These are phyloP conservation scores for Skeletonema grethae DNA, from an alignment of 108 stramenopile genomes.

Conservation along the genomic window DNA sequence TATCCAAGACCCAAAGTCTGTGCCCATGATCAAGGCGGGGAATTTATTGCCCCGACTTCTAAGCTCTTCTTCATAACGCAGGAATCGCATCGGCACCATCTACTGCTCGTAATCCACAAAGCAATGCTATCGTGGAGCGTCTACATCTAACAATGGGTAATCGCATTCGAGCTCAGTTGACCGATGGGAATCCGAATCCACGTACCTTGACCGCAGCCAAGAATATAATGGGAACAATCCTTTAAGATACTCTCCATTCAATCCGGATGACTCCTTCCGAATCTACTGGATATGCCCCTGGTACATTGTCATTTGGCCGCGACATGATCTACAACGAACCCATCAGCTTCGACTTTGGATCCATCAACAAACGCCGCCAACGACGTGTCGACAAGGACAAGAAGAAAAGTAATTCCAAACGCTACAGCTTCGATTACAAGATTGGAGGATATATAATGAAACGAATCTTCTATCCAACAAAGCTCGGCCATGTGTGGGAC, in stretches of 20 bases:
- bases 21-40: conserved; percentile 49
- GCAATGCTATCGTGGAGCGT: conserved; percentile 48
- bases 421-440: background rate
- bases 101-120: conserved; percentile 50
- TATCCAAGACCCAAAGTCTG: conserved; percentile 47
- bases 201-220: conserved; percentile 3
- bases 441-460: background rate
- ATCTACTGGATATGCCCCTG: conserved; percentile 35
- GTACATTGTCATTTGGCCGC: conserved; percentile 39
- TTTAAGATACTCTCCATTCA: conserved; percentile 28
- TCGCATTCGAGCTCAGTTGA: conserved; percentile 13
- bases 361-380: background rate
- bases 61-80: conserved; percentile 3
- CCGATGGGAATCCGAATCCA: conserved; percentile 11
- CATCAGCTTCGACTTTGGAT: conserved; percentile 11
- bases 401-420: background rate
- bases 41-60: conserved; percentile 48
- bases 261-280: conserved; percentile 16
- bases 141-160: conserved; percentile 48
- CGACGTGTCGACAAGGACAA: background rate
- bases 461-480: background rate
- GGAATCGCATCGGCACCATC: conserved; percentile 21
- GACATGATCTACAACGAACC: conserved; percentile 55
- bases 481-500: background rate
- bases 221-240: conserved; percentile 23